Conservation (phyloP, 805 yeast genomes). For the Metschnikowia baotianmanensis region DNA sequence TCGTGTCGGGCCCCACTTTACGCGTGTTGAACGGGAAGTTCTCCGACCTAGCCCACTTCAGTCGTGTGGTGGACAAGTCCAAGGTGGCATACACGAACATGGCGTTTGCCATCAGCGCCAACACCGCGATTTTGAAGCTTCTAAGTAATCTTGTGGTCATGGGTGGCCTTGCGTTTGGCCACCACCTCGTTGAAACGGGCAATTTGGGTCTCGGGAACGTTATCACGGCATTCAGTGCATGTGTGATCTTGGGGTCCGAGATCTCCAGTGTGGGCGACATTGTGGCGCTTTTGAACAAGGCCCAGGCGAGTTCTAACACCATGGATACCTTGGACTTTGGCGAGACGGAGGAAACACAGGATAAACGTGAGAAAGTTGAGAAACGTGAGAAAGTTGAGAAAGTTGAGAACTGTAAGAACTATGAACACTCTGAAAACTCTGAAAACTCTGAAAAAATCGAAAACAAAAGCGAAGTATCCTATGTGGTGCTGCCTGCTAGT, state of each 20-base stretch:
- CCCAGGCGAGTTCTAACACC: constrained; percentile 61
- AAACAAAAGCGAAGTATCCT: too few species aligned
- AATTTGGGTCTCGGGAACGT: constrained; percentile 59
- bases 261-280: constrained; percentile 56
- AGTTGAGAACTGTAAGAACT: too few species aligned
- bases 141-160: constrained; percentile 74
- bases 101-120: constrained; percentile 50
- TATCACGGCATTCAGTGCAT: constrained; percentile 79
- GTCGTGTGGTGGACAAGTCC: constrained; percentile 32
- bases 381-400: too few species aligned
- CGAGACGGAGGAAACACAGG: too few species aligned
- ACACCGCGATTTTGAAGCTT: constrained; percentile 54
- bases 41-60: constrained; percentile 48
- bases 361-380: too few species aligned
- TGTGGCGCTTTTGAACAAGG: constrained; percentile 63
- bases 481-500: neutral
- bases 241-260: constrained; percentile 66
- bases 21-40: constrained; percentile 57
- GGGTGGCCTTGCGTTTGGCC: constrained; percentile 92
- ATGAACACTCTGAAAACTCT: too few species aligned
- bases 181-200: constrained; percentile 54
- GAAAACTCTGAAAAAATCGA: neutral
- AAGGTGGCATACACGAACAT: constrained; percentile 40
- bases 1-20: constrained; percentile 58
- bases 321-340: constrained; percentile 36